Evolutionary conservation across 768 basidiomycete species (phyloP).

Genomic region (Roridomyces roridus): DNA sequence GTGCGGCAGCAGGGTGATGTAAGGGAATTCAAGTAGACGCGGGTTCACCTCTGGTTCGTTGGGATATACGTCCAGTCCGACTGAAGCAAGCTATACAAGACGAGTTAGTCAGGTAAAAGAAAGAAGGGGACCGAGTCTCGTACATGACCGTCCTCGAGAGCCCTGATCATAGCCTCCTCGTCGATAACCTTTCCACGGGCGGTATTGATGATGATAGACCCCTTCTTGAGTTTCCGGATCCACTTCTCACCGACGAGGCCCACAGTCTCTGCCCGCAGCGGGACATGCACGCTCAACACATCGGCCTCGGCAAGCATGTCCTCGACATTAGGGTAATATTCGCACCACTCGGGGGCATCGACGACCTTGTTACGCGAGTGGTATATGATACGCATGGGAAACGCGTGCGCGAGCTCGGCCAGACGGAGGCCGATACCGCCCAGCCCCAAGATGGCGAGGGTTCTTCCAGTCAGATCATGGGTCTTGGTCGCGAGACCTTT

Average conservation of each 20-base stretch:
- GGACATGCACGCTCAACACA: slow-evolving; percentile 87
- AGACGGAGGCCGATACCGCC: slow-evolving; percentile 80
- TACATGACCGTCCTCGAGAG: slow-evolving; percentile 88
- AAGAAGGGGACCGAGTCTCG: slow-evolving; percentile 34
- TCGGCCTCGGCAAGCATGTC: slow-evolving; percentile 76
- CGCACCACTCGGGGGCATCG: slow-evolving; percentile 73
- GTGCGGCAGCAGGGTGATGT: slow-evolving; percentile 88
- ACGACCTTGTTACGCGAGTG: slow-evolving; percentile 65
- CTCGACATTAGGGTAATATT: slow-evolving; percentile 70
- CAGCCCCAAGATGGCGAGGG: slow-evolving; percentile 75
- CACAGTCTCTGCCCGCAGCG: slow-evolving; percentile 75
- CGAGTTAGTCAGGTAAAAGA: slow-evolving; percentile 9
- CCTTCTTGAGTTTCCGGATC: slow-evolving; percentile 80
- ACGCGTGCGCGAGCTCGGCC: slow-evolving; percentile 74
- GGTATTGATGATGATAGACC: slow-evolving; percentile 83
- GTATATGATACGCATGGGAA: slow-evolving; percentile 92
- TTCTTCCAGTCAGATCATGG: slow-evolving; percentile 72
- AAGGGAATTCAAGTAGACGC: slow-evolving; percentile 78
- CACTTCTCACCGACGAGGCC: slow-evolving; percentile 76
- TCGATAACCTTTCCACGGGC: slow-evolving; percentile 92
- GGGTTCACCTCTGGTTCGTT: slow-evolving; percentile 85
- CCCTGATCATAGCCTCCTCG: slow-evolving; percentile 84
- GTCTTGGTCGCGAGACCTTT: slow-evolving; percentile 50
- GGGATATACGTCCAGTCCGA: slow-evolving; percentile 87
- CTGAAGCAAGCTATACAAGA: slow-evolving; percentile 65